Percentiles rank a stretch among this genome's conserved stretches.
Evolutionary conservation across 495 filamentous ascomycete genomes (phyloP).

Genomic region (Hypoxylon lenormandii): DNA sequence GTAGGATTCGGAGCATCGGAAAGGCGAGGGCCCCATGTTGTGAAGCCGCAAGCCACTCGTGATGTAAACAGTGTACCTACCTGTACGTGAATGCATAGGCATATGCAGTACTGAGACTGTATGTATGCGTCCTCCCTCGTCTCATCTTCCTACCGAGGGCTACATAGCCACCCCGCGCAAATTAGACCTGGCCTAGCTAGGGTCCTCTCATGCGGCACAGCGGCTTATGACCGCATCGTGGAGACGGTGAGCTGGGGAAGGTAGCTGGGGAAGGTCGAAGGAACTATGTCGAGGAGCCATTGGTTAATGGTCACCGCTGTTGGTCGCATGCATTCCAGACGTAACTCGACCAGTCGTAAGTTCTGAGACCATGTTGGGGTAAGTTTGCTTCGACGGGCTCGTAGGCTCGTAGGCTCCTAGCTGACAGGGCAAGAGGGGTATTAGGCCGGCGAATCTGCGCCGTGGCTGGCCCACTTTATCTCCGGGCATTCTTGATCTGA

Average conservation of each 20-base stretch:
- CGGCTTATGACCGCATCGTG: constrained; percentile 25
- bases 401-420: too few species aligned
- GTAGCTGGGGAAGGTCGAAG: constrained; percentile 16
- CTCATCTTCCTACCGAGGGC: constrained; percentile 40
- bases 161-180: constrained; percentile 31
- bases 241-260: constrained; percentile 10
- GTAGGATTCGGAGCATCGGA: constrained; percentile 6
- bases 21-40: constrained; percentile 10
- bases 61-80: constrained; percentile 21
- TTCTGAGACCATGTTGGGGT: constrained; percentile 11
- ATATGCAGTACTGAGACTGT: background rate
- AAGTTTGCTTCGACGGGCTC: constrained; percentile 14
- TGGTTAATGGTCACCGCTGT: background rate
- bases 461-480: constrained; percentile 26
- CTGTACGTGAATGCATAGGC: background rate
- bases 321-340: constrained; percentile 18
- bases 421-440: constrained; percentile 13
- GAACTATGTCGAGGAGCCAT: constrained; percentile 18
- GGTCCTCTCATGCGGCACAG: constrained; percentile 23
- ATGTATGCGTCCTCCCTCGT: constrained; percentile 12
- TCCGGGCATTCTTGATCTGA: constrained; percentile 22
- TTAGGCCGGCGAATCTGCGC: constrained; percentile 19
- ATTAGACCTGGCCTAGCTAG: constrained; percentile 7
- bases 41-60: constrained; percentile 18
- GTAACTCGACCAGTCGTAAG: constrained; percentile 6